Percentiles rank a stretch among this genome's conserved stretches.
Conservation (phyloP, 2,329 filamentous ascomycete genomes). For the Grosmannia penicillata region DNA sequence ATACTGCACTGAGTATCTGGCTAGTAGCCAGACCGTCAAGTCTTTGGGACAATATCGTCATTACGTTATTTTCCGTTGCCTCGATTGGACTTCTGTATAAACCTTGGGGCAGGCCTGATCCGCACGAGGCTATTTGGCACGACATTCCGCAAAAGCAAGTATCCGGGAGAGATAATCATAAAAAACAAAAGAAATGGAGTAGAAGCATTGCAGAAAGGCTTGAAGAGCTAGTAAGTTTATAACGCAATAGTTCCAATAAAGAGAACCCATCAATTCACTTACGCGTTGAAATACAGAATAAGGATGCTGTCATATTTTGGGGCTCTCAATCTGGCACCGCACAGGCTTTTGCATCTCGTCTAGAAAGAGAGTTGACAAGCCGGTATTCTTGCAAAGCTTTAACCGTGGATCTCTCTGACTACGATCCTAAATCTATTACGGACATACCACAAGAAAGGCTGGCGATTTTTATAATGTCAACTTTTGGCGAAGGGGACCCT, state of each 20-base stretch:
- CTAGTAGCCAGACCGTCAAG: neutral
- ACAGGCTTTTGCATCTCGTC: conserved; percentile 24
- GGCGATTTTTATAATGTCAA: conserved; percentile 22
- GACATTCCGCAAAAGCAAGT: neutral
- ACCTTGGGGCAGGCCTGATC: neutral
- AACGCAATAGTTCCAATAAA: neutral
- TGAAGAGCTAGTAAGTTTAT: neutral
- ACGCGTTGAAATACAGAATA: no score
- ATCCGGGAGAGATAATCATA: neutral
- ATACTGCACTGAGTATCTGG: neutral
- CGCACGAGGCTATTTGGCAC: neutral
- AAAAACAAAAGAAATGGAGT: no score
- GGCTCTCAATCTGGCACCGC: conserved; percentile 29
- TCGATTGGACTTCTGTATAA: neutral
- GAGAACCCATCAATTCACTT: no score
- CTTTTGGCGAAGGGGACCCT: conserved; percentile 26
- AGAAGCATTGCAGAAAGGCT: neutral
- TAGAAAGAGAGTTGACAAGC: conserved; percentile 13
- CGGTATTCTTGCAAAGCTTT: conserved; percentile 23
- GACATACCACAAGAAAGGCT: conserved; percentile 13
- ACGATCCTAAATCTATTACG: conserved; percentile 24
- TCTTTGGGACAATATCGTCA: neutral
- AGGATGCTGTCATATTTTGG: neutral
- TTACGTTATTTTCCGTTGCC: neutral
- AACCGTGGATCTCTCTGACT: conserved; percentile 18